phyloP scores from a whole-genome alignment of 192 early-diverging fungal species.

The Diversispora epigaea region DNA sequence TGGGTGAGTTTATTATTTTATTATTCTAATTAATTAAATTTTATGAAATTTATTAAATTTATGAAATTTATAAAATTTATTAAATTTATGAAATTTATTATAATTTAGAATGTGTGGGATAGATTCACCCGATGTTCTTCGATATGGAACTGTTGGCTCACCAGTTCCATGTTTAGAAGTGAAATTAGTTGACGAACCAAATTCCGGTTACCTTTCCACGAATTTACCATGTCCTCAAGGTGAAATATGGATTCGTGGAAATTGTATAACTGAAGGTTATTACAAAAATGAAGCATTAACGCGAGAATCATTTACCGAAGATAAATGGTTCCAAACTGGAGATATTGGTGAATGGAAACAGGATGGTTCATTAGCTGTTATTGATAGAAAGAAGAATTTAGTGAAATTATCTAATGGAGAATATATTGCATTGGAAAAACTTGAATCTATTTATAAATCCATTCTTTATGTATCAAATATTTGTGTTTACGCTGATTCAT shows the following conservation, averaged over 20 bases:
- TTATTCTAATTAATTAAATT: no score
- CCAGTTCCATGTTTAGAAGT: slow-evolving; percentile 77
- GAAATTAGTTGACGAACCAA: slow-evolving; percentile 75
- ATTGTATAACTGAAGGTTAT: slow-evolving; percentile 77
- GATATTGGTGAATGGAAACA: slow-evolving; percentile 85
- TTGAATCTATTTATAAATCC: slow-evolving; percentile 87
- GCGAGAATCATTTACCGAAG: slow-evolving; percentile 62
- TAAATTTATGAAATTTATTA: background rate
- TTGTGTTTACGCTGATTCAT: slow-evolving; percentile 73
- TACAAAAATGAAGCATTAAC: slow-evolving; percentile 71
- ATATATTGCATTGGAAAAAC: slow-evolving; percentile 91
- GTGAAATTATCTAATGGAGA: slow-evolving; percentile 91
- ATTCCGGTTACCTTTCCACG: slow-evolving; percentile 58
- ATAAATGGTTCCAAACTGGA: slow-evolving; percentile 88
- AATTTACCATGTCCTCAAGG: slow-evolving; percentile 69
- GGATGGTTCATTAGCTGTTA: slow-evolving; percentile 76
- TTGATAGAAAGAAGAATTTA: slow-evolving; percentile 93
- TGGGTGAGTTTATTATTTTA: slow-evolving; percentile 34
- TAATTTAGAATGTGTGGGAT: slow-evolving; percentile 59
- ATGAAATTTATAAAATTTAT: background rate
- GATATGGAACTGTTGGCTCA: slow-evolving; percentile 67
- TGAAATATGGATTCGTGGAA: slow-evolving; percentile 84
- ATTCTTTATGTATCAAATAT: slow-evolving; percentile 73
- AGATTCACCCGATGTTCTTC: slow-evolving; percentile 60
- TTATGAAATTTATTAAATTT: no score